Evolutionary conservation across 129 eudicot genomes (phyloP), one percentile per base, ranked within the genome.

Genomic region (Glebionis coronaria): DNA sequence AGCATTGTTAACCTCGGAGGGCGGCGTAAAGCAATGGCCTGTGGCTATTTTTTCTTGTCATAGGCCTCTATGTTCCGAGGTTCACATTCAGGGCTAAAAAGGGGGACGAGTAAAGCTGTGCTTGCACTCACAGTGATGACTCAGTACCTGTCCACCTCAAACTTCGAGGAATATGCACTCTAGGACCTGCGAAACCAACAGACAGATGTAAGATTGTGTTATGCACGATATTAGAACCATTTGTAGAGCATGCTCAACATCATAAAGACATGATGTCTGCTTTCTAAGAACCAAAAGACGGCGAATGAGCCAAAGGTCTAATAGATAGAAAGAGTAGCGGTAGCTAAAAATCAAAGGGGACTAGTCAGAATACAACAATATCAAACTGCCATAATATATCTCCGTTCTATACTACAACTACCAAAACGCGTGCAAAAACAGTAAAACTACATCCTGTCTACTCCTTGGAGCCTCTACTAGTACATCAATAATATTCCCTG

Each of bases 51-150:
- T 76, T 78, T 88, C 63, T 70, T 74, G 81, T 88, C 99, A 71
- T 89, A 93, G 20, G 99, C 97, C 63, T 86, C 95, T 69, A 89
- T 93, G 62, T 93, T 93, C 63, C 89, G 95, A n/a, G 97, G 98
- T 68, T 93, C 95, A 77, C 98, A 93, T 75, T 93, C 98, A 4
- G 95, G 92, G 61, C 97, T 88, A 73, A 93, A 79, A 50, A 88
- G 86, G 16, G 95, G 92, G 50, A 93, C 98, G 76, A 93, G 83
- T 73, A 93, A 73, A 72, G 98, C 95, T 1, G 97, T 82, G 63
- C 82, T 70, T 46, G 96, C 72, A 80, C 98, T 86, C 67, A 62
- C 78, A 44, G 95, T 63, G 12, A 88, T 69, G 4, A 95, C 98
- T 96, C 98, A 65, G 96, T 88, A 56, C 90, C 83, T 35, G 92